phyloP scores from a whole-genome alignment of 1,284 basidiomycete genomes.

The Ceratobasidium sp. region DNA sequence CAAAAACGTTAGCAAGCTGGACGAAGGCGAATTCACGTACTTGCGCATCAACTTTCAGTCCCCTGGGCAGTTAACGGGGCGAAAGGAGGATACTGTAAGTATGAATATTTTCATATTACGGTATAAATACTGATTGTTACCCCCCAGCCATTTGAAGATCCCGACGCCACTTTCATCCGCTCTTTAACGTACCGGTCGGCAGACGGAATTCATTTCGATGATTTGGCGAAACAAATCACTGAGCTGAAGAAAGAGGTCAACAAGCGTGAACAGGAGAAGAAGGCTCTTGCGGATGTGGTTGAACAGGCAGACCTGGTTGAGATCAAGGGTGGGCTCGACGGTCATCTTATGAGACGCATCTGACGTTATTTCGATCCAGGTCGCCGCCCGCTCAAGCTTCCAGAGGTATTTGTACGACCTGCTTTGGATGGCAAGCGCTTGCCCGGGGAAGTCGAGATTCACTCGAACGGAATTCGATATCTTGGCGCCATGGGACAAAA shows the following conservation, averaged over 20 bases:
- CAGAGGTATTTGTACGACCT: constrained; percentile 94
- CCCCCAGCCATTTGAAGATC: constrained; percentile 92
- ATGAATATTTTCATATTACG: background rate
- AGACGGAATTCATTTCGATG: constrained; percentile 90
- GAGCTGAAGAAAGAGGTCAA: constrained; percentile 97
- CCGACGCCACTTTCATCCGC: constrained; percentile 96
- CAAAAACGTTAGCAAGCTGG: constrained; percentile 98
- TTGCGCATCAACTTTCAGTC: constrained; percentile 99
- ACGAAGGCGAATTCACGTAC: constrained; percentile 95
- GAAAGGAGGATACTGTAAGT: constrained; percentile 96
- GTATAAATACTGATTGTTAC: constrained; percentile 8
- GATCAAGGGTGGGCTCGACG: constrained; percentile 70
- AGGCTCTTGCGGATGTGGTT: constrained; percentile 97
- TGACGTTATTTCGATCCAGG: constrained; percentile 55
- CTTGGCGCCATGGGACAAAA: constrained; percentile 91
- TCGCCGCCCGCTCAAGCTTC: constrained; percentile 83
- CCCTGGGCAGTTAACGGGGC: constrained; percentile 96
- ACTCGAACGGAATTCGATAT: constrained; percentile 97
- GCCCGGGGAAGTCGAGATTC: constrained; percentile 97
- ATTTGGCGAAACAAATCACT: constrained; percentile 91
- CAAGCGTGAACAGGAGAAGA: constrained; percentile 97
- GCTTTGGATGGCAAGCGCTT: constrained; percentile 92
- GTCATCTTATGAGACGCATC: background rate
- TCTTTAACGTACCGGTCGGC: constrained; percentile 94
- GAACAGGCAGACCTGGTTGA: constrained; percentile 93